A percentile compares a stretch with the other conserved stretches of the same genome.
Conservation (phyloP, 2,329 filamentous ascomycete genomes). For the Neofusicoccum parvum region DNA sequence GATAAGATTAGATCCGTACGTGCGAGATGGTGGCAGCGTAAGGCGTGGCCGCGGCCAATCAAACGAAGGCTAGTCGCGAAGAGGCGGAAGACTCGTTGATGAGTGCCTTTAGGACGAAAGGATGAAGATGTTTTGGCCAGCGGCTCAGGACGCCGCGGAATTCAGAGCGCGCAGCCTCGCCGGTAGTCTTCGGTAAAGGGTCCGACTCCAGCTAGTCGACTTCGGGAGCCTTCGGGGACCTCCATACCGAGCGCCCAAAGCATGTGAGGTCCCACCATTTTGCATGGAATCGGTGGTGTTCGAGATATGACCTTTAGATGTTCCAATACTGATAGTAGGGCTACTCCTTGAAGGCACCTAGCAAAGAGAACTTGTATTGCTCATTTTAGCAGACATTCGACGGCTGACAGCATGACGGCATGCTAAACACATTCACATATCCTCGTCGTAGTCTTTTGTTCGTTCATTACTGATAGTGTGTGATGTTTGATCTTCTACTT, state of each 20-base stretch:
- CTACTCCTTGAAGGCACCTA: no score
- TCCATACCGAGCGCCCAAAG: neutral
- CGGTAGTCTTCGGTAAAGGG: constrained; percentile 6
- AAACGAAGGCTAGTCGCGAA: neutral
- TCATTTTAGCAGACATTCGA: no score
- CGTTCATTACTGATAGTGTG: constrained; percentile 7
- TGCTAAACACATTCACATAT: no score
- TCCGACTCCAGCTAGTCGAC: neutral
- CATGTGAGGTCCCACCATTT: no score
- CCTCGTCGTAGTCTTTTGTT: no score
- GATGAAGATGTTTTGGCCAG: neutral
- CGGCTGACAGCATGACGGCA: no score
- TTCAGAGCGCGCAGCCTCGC: neutral
- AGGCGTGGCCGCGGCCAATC: neutral
- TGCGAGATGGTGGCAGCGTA: neutral
- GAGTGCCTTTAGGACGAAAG: neutral
- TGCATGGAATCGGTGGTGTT: no score
- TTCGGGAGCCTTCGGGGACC: neutral
- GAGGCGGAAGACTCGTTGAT: neutral
- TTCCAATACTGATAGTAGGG: no score
- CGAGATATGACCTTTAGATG: no score
- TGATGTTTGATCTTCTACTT: constrained; percentile 7
- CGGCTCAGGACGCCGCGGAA: neutral
- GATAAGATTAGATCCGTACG: constrained; percentile 22
- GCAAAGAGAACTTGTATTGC: no score